Evolutionary conservation across 192 early-diverging fungal species (phyloP).

Genomic region (Backusella westeae): DNA sequence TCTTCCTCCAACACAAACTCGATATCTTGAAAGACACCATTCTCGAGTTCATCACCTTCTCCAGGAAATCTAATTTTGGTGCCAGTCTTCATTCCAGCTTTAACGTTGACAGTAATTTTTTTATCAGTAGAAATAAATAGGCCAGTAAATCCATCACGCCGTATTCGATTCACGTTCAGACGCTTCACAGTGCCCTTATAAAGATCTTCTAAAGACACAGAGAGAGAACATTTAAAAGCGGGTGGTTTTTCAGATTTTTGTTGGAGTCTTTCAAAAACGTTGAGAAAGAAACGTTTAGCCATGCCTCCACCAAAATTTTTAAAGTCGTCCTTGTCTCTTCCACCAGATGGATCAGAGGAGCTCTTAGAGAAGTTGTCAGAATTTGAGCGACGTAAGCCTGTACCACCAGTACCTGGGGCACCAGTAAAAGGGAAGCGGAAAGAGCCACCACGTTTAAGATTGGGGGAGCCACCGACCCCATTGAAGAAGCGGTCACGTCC

Average conservation of each 20-base stretch:
- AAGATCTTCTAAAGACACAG: slow-evolving; percentile 84
- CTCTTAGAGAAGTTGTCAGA: slow-evolving; percentile 89
- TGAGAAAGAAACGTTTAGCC: slow-evolving; percentile 16
- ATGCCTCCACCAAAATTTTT: slow-evolving; percentile 27
- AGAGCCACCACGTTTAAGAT: slow-evolving; percentile 32
- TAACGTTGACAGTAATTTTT: slow-evolving; percentile 80
- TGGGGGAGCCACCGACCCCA: too few relatives aligned
- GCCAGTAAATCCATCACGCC: slow-evolving; percentile 39
- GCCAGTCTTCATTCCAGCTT: slow-evolving; percentile 96
- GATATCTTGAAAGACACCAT: slow-evolving; percentile 85
- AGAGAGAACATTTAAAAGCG: slow-evolving; percentile 65
- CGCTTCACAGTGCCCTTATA: slow-evolving; percentile 89
- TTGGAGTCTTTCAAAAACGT: slow-evolving; percentile 13
- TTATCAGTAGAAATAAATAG: slow-evolving; percentile 61
- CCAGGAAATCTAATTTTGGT: slow-evolving; percentile 91
- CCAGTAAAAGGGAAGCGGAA: slow-evolving; percentile 63
- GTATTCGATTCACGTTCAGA: slow-evolving; percentile 86
- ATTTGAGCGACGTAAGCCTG: slow-evolving; percentile 74
- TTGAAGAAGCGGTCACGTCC: too few relatives aligned
- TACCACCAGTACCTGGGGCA: slow-evolving; percentile 37
- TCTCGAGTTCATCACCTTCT: slow-evolving; percentile 85
- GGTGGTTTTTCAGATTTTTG: slow-evolving; percentile 41
- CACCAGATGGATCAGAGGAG: slow-evolving; percentile 75
- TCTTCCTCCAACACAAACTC: slow-evolving; percentile 95
- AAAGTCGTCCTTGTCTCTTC: slow-evolving; percentile 12